These are phyloP conservation scores for Paxillus rubicundulus DNA, from an alignment of 768 basidiomycete species.

Conservation along the genomic window DNA sequence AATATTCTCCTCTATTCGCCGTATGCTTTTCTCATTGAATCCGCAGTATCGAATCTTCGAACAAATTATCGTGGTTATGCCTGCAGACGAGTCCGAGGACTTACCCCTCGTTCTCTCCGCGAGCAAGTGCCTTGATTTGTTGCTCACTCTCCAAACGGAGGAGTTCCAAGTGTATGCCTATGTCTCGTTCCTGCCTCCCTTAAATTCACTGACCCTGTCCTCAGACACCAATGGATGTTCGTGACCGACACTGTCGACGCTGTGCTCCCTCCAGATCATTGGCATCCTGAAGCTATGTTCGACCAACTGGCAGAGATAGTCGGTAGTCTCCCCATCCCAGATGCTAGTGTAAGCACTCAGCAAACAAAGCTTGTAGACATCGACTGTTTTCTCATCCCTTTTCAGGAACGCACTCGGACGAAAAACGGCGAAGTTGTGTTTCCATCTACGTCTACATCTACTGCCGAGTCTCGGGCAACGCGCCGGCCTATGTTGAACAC, in stretches of 20 bases:
- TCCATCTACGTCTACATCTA: constrained; percentile 21
- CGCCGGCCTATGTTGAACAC: constrained; percentile 72
- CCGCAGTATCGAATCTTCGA: constrained; percentile 87
- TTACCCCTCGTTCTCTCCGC: constrained; percentile 81
- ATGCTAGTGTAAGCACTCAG: constrained; percentile 25
- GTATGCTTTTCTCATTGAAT: not conserved
- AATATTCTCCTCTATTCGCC: constrained; percentile 17
- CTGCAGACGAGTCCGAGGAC: constrained; percentile 82
- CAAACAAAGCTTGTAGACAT: not conserved
- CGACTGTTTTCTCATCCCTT: not conserved
- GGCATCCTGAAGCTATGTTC: constrained; percentile 83
- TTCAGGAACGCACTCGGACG: constrained; percentile 27
- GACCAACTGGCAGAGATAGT: constrained; percentile 87
- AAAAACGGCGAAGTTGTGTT: constrained; percentile 22
- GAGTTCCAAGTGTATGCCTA: constrained; percentile 93
- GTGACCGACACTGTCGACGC: constrained; percentile 97
- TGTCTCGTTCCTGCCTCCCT: constrained; percentile 5
- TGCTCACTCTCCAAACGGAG: constrained; percentile 91
- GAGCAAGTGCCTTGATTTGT: constrained; percentile 89
- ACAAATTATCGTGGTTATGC: constrained; percentile 64
- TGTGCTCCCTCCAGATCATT: constrained; percentile 80
- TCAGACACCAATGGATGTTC: constrained; percentile 96
- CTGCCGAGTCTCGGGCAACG: constrained; percentile 44
- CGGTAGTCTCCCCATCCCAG: constrained; percentile 56
- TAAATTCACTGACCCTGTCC: constrained; percentile 6